phyloP scores from a whole-genome alignment of 148 eudicot genomes.

The Cornus florida region DNA sequence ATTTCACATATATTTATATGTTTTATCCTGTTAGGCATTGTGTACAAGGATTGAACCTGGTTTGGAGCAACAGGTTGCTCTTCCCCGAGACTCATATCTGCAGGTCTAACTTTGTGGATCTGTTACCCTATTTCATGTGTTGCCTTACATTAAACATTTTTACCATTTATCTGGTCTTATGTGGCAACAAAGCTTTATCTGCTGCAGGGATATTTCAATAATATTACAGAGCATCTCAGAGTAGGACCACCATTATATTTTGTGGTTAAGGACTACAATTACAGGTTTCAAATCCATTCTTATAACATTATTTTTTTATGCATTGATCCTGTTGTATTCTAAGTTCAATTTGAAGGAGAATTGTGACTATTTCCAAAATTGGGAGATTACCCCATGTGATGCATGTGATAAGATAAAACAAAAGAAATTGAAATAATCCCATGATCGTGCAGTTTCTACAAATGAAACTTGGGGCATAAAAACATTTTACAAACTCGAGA shows the following conservation, averaged over 20 bases:
- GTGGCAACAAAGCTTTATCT: constrained; percentile 14
- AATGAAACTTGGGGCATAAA: background rate
- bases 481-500: background rate
- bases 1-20: background rate
- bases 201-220: constrained; percentile 58
- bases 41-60: constrained; percentile 65
- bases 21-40: constrained; percentile 35
- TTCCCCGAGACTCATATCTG: constrained; percentile 71
- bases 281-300: constrained; percentile 42
- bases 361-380: background rate
- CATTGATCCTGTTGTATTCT: background rate
- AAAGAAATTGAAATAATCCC: background rate
- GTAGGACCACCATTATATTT: constrained; percentile 76
- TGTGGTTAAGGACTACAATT: constrained; percentile 68
- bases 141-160: constrained; percentile 1
- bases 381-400: background rate
- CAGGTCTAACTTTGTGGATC: constrained; percentile 38
- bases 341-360: background rate
- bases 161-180: constrained; percentile 4
- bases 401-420: background rate
- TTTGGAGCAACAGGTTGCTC: constrained; percentile 63
- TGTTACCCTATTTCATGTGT: background rate
- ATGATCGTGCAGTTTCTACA: background rate
- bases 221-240: constrained; percentile 57
- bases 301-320: background rate